Evolutionary conservation across 139 green algal species (phyloP).

Genomic region (Deuterostichococcus epilithicus): DNA sequence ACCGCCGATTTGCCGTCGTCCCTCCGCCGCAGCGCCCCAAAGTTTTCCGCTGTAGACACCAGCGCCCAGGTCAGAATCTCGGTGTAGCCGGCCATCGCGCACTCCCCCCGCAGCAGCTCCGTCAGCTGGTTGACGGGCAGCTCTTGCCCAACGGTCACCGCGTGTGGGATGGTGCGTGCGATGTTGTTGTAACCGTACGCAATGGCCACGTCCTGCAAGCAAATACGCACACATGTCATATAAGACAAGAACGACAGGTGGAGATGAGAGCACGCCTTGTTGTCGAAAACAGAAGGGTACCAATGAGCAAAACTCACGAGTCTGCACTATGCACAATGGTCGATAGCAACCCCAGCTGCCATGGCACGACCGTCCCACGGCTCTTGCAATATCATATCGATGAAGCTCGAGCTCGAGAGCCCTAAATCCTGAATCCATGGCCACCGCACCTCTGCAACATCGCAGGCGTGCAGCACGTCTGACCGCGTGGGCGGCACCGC

Average conservation of each 20-base stretch:
- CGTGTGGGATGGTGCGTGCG: slow-evolving; percentile 48
- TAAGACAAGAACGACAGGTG: too few relatives aligned
- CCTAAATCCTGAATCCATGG: neutral
- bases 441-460: slow-evolving; percentile 80
- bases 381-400: neutral
- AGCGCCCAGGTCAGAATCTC: slow-evolving; percentile 86
- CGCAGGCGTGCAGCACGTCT: slow-evolving; percentile 93
- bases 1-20: slow-evolving; percentile 75
- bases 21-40: slow-evolving; percentile 58
- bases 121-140: slow-evolving; percentile 88
- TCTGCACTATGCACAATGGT: too few relatives aligned
- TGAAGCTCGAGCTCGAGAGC: neutral
- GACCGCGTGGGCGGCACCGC: slow-evolving; percentile 80
- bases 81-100: slow-evolving; percentile 46
- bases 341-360: too few relatives aligned
- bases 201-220: slow-evolving; percentile 90
- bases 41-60: slow-evolving; percentile 87
- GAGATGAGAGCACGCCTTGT: too few relatives aligned
- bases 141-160: slow-evolving; percentile 71
- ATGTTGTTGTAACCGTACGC: slow-evolving; percentile 99
- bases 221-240: too few relatives aligned
- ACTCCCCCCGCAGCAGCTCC: slow-evolving; percentile 83
- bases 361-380: too few relatives aligned
- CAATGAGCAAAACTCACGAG: too few relatives aligned
- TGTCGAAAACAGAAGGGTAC: too few relatives aligned